Conservation (phyloP, 2,329 filamentous ascomycete genomes). For the Metarhizium humberi region DNA sequence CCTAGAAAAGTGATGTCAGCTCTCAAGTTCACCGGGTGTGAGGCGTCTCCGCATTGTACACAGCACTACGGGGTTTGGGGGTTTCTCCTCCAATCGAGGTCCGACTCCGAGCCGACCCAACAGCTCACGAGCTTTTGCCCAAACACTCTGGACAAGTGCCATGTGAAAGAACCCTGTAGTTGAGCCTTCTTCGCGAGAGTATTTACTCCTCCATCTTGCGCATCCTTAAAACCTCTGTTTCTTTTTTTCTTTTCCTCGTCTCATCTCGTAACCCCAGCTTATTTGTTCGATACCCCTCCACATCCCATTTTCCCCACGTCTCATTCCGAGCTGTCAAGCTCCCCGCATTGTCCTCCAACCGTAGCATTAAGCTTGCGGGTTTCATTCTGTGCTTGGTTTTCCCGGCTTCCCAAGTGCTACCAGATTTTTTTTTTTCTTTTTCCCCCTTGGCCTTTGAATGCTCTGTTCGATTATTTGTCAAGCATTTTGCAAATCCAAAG, state of each 20-base stretch:
- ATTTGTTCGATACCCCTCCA: neutral
- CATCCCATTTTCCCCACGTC: slow-evolving; percentile 4
- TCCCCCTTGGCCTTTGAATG: slow-evolving; percentile 10
- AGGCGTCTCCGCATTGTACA: slow-evolving; percentile 1
- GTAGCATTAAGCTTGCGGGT: neutral
- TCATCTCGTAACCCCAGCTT: neutral
- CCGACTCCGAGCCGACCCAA: neutral
- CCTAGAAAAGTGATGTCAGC: neutral
- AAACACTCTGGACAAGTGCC: neutral
- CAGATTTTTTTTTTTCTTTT: neutral
- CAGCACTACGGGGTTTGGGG: neutral
- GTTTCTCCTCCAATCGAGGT: neutral
- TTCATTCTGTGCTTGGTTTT: neutral
- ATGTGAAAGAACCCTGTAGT: slow-evolving; percentile 1
- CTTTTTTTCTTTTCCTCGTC: neutral
- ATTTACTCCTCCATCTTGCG: slow-evolving; percentile 1
- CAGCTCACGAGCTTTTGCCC: neutral
- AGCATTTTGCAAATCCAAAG: slow-evolving; percentile 2
- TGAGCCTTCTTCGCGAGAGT: neutral
- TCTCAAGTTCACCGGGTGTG: neutral
- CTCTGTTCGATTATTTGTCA: slow-evolving; percentile 15
- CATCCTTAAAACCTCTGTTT: neutral
- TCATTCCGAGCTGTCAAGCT: neutral
- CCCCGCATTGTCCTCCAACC: neutral
- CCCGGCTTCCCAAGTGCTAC: neutral